A percentile compares a stretch with the other conserved stretches of the same genome.
Conservation (phyloP, 2,329 filamentous ascomycete species). For the Trichoderma asperellum region DNA sequence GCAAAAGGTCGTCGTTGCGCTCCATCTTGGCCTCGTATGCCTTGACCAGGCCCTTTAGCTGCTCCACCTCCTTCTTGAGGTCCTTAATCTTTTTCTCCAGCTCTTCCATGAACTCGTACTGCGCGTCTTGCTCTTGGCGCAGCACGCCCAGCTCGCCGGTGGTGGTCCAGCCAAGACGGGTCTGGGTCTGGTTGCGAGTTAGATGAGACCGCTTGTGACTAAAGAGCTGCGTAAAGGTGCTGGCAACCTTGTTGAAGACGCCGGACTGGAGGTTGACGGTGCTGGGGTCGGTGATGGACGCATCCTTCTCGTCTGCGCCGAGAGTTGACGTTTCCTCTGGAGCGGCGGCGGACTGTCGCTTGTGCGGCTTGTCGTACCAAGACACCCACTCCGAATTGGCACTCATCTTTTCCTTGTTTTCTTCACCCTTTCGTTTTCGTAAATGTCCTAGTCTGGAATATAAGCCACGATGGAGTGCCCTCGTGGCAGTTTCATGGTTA, state of each 20-base stretch:
- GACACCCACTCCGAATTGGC: neutral
- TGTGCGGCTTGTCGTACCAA: constrained; percentile 7
- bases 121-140: neutral
- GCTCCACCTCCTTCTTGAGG: constrained; percentile 8
- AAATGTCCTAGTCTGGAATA: neutral
- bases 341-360: neutral
- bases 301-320: neutral
- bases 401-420: neutral
- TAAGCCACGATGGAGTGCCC: neutral
- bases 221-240: constrained; percentile 17
- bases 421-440: neutral
- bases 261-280: neutral
- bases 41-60: constrained; percentile 6
- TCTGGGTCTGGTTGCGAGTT: neutral
- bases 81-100: constrained; percentile 16
- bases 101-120: constrained; percentile 17
- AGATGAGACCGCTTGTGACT: neutral
- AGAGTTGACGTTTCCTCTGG: neutral
- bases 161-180: constrained; percentile 4
- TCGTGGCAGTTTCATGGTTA: neutral
- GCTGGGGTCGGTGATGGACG: neutral
- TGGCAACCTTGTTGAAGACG: constrained; percentile 13
- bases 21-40: constrained; percentile 10
- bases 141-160: constrained; percentile 7
- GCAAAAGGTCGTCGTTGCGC: neutral